Evolutionary conservation across 1,284 basidiomycete species (phyloP).

Genomic region (Malassezia caprae): DNA sequence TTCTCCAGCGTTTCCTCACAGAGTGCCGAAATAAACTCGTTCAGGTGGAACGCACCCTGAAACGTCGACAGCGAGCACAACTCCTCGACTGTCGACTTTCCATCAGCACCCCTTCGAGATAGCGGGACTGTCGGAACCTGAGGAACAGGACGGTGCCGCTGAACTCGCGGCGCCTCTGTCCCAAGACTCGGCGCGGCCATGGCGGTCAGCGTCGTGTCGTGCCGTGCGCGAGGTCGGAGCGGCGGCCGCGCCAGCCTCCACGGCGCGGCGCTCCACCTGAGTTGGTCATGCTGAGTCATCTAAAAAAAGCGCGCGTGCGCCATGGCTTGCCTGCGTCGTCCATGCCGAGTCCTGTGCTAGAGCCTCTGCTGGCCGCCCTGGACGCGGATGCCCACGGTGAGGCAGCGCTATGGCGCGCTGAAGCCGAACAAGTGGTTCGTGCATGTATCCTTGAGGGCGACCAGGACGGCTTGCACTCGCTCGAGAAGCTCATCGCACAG

Average conservation of each 20-base stretch:
- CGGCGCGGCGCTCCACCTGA: conserved; percentile 23
- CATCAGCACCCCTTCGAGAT: neutral
- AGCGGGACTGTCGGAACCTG: neutral
- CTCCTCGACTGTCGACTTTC: conserved; percentile 57
- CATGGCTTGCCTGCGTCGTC: neutral
- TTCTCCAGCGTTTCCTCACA: conserved; percentile 75
- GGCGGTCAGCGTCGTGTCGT: neutral
- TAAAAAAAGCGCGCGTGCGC: neutral
- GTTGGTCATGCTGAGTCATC: conserved; percentile 1
- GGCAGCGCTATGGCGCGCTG: neutral
- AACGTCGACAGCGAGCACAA: conserved; percentile 62
- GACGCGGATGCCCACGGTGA: neutral
- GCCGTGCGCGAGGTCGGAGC: neutral
- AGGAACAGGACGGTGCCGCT: conserved; percentile 16
- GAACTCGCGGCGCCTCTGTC: conserved; percentile 9
- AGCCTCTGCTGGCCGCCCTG: neutral
- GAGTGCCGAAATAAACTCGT: conserved; percentile 73
- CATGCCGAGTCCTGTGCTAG: neutral
- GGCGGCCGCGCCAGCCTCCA: neutral
- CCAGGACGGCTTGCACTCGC: neutral
- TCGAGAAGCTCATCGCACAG: conserved; percentile 4
- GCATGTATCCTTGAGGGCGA: neutral
- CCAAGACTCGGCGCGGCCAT: conserved; percentile 4
- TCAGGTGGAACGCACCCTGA: conserved; percentile 72
- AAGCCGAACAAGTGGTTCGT: neutral